These are phyloP conservation scores for Phytophthora colocasiae DNA, from an alignment of 352 stramenopile genomes.

Conservation along the genomic window DNA sequence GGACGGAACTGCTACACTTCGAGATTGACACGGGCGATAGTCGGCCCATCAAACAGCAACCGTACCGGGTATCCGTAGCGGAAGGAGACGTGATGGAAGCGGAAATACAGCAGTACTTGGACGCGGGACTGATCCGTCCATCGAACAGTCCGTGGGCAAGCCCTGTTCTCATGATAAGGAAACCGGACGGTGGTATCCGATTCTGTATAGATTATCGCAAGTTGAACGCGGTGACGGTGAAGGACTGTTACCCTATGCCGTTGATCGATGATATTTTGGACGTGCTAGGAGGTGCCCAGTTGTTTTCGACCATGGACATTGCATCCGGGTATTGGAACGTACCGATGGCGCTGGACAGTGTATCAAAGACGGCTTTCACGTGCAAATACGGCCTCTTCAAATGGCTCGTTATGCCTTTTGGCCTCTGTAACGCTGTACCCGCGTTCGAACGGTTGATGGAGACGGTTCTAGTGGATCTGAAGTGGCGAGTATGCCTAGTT, in stretches of 20 bases:
- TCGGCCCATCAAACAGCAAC: conserved; percentile 10
- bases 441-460: conserved; percentile 8
- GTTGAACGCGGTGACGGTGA: conserved; percentile 10
- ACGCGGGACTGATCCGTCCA: background rate
- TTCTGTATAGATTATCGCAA: conserved; percentile 20
- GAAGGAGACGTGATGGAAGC: conserved; percentile 13
- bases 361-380: no score
- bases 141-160: conserved; percentile 18
- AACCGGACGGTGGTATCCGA: conserved; percentile 11
- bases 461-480: conserved; percentile 1
- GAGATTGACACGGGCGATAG: conserved; percentile 15
- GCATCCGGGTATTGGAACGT: no score
- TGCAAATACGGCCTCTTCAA: background rate
- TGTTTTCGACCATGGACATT: background rate
- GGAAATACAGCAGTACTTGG: conserved; percentile 17
- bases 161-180: conserved; percentile 19
- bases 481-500: conserved; percentile 5
- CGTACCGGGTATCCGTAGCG: conserved; percentile 11
- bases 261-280: conserved; percentile 10
- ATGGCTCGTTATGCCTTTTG: conserved; percentile 2
- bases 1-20: conserved; percentile 11
- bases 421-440: background rate
- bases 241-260: conserved; percentile 11
- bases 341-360: no score
- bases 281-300: background rate